These are phyloP conservation scores for Cardamine chenopodiifolia DNA, from an alignment of 345 rosid genomes.

Conservation along the genomic window DNA sequence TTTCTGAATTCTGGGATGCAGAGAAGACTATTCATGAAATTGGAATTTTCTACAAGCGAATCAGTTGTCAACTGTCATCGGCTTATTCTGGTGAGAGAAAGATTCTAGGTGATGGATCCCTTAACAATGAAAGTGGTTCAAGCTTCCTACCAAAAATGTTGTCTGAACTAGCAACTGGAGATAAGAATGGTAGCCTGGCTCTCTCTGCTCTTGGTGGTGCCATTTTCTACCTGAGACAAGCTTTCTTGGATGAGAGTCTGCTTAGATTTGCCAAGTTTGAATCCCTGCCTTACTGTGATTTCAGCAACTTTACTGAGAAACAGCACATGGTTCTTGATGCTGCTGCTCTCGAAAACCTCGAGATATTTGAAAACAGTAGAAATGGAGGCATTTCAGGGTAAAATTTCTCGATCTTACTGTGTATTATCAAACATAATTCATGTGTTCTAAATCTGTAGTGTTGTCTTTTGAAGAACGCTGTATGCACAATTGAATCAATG, in stretches of 20 bases:
- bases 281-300: constrained; percentile 68
- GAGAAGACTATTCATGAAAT: constrained; percentile 73
- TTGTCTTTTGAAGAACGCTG: constrained; percentile 65
- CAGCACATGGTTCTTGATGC: constrained; percentile 96
- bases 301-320: constrained; percentile 56
- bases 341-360: constrained; percentile 95
- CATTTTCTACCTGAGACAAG: constrained; percentile 85
- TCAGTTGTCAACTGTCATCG: constrained; percentile 48
- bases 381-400: constrained; percentile 89
- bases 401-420: constrained; percentile 29
- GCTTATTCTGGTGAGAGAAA: constrained; percentile 44
- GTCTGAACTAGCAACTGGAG: constrained; percentile 56
- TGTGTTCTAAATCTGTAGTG: constrained; percentile 32
- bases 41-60: constrained; percentile 51
- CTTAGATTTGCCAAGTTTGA: constrained; percentile 93
- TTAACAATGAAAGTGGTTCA: constrained; percentile 35
- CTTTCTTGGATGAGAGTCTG: constrained; percentile 83
- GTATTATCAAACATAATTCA: constrained; percentile 14
- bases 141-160: constrained; percentile 60
- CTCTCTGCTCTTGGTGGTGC: constrained; percentile 97
- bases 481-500: constrained; percentile 89
- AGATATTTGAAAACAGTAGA: constrained; percentile 91
- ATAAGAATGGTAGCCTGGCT: constrained; percentile 62
- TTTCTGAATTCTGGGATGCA: constrained; percentile 84
- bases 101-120: constrained; percentile 23